Base-by-base conservation (phyloP, 108 stramenopile species). In the Mediolabrus comicus region DNA sequence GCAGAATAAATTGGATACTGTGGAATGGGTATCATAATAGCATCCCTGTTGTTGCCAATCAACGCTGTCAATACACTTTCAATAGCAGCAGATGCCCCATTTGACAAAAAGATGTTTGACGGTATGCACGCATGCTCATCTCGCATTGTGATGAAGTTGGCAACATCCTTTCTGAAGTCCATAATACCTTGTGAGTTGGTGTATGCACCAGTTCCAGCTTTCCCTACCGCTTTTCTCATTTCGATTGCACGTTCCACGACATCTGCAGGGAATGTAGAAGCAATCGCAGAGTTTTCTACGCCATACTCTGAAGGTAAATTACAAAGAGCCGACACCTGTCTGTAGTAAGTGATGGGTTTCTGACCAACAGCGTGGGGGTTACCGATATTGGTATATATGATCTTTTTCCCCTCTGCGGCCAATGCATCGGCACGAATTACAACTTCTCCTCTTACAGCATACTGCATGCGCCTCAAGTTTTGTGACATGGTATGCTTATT, bases 1-100 rank as follows among this genome's bases (percentile, higher is more conserved):
- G 93, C 92, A 7, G 93, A 94, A 73, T 98, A 98, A 38, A 98
- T 92, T 1, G 97, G 97, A 75, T 98, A 98, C 71, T 98, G 97
- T 7, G 97, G 97, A 59, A 97, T 96, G 1, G 97, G 97, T 25
- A 95, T 91, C 83, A 98, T 87, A 36, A 98, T 70, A 0, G 90
- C 95, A 79, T 95, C 95, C 16, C 71, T 67, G 14, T 77, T 84
- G 51, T 78, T 80, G n/a, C 88, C 84, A 65, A 98, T 84, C 58
- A 97, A 32, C 33, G 84, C 82, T 11, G 84, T 82, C 73, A 97
- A 66, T 10, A 95, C 62, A 71, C 71, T 69, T 34, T 88, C 81
- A 68, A 96, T 94, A n/a, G 87, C 96, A 24, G 88, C 79, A 35
- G 88, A 90, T 24, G 97, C 97, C 6, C 97, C 97, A 65, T 97